phyloP scores from a whole-genome alignment of 495 filamentous ascomycete genomes.

The Collariella sp. region DNA sequence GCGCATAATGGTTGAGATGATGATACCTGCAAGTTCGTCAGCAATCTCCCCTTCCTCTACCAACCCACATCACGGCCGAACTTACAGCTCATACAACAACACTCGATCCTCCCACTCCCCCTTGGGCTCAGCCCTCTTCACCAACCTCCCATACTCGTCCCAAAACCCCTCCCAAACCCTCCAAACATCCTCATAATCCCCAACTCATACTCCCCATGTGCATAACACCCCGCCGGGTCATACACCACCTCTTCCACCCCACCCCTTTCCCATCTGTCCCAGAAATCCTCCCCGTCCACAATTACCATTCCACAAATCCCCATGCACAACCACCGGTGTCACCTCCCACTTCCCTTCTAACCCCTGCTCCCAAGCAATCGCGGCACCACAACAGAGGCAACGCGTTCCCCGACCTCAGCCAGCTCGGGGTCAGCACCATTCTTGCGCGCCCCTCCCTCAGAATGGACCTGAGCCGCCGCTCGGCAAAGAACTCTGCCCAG shows the following conservation, averaged over 20 bases:
- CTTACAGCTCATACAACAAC: slow-evolving; percentile 71
- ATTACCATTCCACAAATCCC: slow-evolving; percentile 90
- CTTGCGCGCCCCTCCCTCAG: slow-evolving; percentile 45
- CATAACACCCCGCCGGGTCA: slow-evolving; percentile 72
- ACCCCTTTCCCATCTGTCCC: too few species aligned
- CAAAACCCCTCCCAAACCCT: slow-evolving; percentile 69
- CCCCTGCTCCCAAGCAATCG: slow-evolving; percentile 58
- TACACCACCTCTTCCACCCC: slow-evolving; percentile 70
- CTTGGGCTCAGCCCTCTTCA: slow-evolving; percentile 71
- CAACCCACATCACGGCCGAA: slow-evolving; percentile 17
- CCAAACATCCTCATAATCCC: slow-evolving; percentile 98
- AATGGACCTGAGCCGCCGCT: slow-evolving; percentile 61
- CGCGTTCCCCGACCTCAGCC: slow-evolving; percentile 52
- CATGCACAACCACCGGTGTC: slow-evolving; percentile 72
- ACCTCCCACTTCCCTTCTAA: slow-evolving; percentile 54
- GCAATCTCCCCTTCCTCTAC: neutral
- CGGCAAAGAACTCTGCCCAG: slow-evolving; percentile 80
- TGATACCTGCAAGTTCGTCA: slow-evolving; percentile 55
- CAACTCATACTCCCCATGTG: slow-evolving; percentile 81
- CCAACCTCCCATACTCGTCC: slow-evolving; percentile 63
- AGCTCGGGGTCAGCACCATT: slow-evolving; percentile 60
- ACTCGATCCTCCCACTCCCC: slow-evolving; percentile 79
- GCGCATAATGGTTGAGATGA: slow-evolving; percentile 78
- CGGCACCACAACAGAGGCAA: slow-evolving; percentile 56
- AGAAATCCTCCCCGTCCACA: slow-evolving; percentile 57